A percentile compares a stretch with the other conserved stretches of the same genome.
phyloP scores from a whole-genome alignment of 345 rosid genomes.

The Salix caprea region DNA sequence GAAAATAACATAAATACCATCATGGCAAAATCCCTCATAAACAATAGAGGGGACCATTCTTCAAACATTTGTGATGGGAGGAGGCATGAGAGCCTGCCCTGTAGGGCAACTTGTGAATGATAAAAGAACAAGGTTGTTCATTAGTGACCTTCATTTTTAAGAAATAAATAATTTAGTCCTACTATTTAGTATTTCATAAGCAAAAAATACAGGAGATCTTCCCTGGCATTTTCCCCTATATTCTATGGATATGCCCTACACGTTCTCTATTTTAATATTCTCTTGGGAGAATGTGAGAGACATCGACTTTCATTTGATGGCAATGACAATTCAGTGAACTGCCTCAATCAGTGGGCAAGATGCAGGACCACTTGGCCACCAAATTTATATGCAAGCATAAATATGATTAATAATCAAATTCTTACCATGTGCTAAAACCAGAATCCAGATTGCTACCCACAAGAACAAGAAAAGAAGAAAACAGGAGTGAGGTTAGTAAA shows the following conservation, averaged over 20 bases:
- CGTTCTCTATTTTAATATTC: neutral
- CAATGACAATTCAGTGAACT: neutral
- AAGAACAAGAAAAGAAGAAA: neutral
- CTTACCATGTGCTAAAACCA: neutral
- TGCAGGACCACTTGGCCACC: neutral
- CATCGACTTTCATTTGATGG: neutral
- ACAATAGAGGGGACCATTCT: neutral
- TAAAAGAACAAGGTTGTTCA: no score
- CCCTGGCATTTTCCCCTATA: neutral
- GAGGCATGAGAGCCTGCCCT: neutral
- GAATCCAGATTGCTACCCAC: neutral
- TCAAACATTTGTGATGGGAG: neutral
- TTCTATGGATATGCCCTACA: conserved; percentile 1
- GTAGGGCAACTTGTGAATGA: no score
- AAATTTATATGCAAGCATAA: neutral
- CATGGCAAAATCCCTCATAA: neutral
- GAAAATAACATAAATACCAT: neutral
- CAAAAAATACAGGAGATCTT: neutral
- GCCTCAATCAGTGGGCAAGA: neutral
- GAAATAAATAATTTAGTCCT: neutral
- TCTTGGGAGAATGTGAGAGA: neutral
- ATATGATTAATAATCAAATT: no score
- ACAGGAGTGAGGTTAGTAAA: neutral
- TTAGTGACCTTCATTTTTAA: no score
- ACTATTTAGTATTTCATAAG: neutral